Conservation (phyloP, 2,329 filamentous ascomycete genomes). For the Alternaria triticimaculans region DNA sequence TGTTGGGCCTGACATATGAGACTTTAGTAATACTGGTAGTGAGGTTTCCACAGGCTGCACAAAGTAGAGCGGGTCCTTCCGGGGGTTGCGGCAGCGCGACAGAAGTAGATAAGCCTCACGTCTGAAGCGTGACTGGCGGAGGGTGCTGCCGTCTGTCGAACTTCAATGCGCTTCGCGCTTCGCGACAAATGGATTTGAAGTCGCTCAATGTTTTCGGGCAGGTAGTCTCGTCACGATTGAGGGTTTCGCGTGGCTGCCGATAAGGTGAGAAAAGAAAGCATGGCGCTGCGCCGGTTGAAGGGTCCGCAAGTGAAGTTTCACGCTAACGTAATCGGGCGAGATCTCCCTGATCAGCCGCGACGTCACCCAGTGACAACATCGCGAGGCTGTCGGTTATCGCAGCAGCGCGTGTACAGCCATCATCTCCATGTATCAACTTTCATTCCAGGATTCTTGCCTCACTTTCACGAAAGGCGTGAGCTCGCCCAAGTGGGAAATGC, state of each 20-base stretch:
- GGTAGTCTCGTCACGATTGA: constrained; percentile 1
- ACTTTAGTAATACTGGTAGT: constrained; percentile 1
- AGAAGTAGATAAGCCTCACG: constrained; percentile 9
- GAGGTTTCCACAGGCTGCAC: background rate
- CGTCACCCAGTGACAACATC: constrained; percentile 5
- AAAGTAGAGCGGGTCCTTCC: constrained; percentile 3
- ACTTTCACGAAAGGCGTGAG: background rate
- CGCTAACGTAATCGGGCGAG: constrained; percentile 21
- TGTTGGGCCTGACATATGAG: constrained; percentile 37
- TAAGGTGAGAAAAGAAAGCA: constrained; percentile 19
- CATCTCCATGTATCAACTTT: background rate
- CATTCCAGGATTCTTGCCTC: background rate
- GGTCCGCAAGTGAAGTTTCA: constrained; percentile 9
- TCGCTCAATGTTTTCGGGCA: background rate
- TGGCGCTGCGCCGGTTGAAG: constrained; percentile 6
- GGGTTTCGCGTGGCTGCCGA: constrained; percentile 5
- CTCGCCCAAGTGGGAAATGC: background rate
- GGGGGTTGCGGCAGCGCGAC: background rate
- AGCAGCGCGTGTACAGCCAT: background rate
- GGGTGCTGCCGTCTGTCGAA: constrained; percentile 1
- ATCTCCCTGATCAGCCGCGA: background rate
- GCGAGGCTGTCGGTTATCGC: background rate
- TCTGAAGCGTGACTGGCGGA: constrained; percentile 5
- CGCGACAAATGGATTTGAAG: background rate
- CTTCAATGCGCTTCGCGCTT: background rate